A percentile compares a stretch with the other conserved stretches of the same genome.
Conservation (phyloP, 345 rosid genomes). For the Brassica incana region DNA sequence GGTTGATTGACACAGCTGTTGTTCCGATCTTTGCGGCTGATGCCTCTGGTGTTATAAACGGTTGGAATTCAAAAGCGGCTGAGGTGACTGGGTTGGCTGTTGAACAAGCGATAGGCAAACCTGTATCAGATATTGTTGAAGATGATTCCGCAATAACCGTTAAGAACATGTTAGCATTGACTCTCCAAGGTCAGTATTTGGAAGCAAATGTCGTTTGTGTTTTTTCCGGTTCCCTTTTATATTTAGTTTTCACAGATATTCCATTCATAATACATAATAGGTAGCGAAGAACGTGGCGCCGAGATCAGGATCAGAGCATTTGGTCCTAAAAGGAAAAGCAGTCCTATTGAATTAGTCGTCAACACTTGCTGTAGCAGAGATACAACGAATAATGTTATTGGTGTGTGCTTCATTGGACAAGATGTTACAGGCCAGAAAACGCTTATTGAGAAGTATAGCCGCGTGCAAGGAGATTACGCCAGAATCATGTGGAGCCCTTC, state of each 20-base stretch:
- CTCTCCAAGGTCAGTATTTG: slow-evolving; percentile 56
- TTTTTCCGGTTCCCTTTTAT: background rate
- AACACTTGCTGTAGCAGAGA: slow-evolving; percentile 82
- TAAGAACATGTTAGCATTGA: slow-evolving; percentile 49
- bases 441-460: slow-evolving; percentile 57
- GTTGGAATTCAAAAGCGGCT: slow-evolving; percentile 79
- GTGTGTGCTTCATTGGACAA: slow-evolving; percentile 83
- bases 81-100: slow-evolving; percentile 72
- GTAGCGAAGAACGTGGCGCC: slow-evolving; percentile 64
- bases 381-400: slow-evolving; percentile 52
- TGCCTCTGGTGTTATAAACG: slow-evolving; percentile 63
- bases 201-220: slow-evolving; percentile 11
- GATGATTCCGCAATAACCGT: slow-evolving; percentile 46
- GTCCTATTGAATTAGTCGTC: slow-evolving; percentile 60
- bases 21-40: slow-evolving; percentile 84
- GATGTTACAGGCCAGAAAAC: slow-evolving; percentile 67
- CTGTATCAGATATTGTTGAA: slow-evolving; percentile 55
- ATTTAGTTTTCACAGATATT: slow-evolving; percentile 24
- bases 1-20: slow-evolving; percentile 80
- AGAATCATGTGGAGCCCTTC: slow-evolving; percentile 68
- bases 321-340: slow-evolving; percentile 47
- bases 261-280: slow-evolving; percentile 44
- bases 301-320: slow-evolving; percentile 67
- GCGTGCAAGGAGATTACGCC: slow-evolving; percentile 69
- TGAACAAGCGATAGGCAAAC: slow-evolving; percentile 72